Evolutionary conservation across 352 stramenopile genomes (phyloP).

Genomic region (Phytopythium litorale): DNA sequence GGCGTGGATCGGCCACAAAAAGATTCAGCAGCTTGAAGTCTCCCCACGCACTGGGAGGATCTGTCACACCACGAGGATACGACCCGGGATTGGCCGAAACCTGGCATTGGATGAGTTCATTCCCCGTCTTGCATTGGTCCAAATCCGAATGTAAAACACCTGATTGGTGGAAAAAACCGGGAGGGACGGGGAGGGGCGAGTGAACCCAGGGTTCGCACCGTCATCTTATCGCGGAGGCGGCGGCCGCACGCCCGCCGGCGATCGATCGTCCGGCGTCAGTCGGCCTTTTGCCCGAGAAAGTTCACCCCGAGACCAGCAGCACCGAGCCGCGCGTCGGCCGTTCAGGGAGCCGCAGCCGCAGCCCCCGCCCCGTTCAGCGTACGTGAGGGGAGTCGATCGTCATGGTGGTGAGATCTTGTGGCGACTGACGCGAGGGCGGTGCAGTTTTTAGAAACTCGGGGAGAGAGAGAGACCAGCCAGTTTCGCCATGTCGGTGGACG

Average conservation of each 20-base stretch:
- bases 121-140: not conserved
- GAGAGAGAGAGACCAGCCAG: not conserved
- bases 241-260: not conserved
- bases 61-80: conserved; percentile 4
- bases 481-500: conserved; percentile 48
- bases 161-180: not conserved
- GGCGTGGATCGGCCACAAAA: not conserved
- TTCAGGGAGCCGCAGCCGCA: not conserved
- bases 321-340: not conserved
- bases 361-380: not conserved
- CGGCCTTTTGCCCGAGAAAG: conserved; percentile 8
- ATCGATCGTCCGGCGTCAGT: conserved; percentile 6
- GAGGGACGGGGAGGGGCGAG: not conserved
- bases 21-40: conserved; percentile 10
- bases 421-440: too few species aligned
- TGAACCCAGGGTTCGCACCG: conserved; percentile 5
- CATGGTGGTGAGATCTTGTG: too few species aligned
- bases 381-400: not conserved
- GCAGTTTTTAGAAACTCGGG: too few species aligned
- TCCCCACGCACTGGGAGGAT: too few species aligned
- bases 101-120: not conserved
- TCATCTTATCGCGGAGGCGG: not conserved
- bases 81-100: conserved; percentile 1
- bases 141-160: not conserved
- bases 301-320: not conserved